Evolutionary conservation across 345 rosid genomes (phyloP), one percentile per base, ranked within the genome.

Genomic region (Citrus hindsii): DNA sequence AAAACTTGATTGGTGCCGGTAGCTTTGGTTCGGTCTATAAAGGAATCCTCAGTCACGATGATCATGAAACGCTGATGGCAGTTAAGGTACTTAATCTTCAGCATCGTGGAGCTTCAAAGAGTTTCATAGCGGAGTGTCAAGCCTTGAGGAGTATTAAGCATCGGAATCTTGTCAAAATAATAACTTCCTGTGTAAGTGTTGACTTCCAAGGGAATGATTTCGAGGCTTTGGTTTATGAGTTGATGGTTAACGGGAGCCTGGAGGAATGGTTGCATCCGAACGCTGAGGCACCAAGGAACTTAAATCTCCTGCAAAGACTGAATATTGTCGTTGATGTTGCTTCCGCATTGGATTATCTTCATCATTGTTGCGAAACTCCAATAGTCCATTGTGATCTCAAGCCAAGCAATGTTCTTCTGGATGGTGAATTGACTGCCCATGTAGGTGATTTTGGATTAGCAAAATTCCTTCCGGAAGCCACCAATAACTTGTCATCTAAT

Each of bases 211-310:
- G 82, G 3, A 58, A 56, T 63, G 84, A 75, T 46, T 85, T 85
- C 77, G 76, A 74, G 65, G 86, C 89, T 38, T 24, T 86, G 4
- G 79, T 86, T n/a, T 79, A 46, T 9, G 79, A 76, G 25, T 79
- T 67, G 30, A 73, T 66, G 73, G 53, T 9, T 1, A 78, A 78
- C n/a, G 81, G 76, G 62, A 78, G 64, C 46, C n/a, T 78, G 18
- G 81, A 78, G 62, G 48, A 72, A 27, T 76, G 79, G 73, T 37
- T 76, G 74, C 73, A 76, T 66, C 65, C 79, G 2, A 28, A 21
- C 33, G 14, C 14, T 35, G 38, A 12, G 24, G 74, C n/a, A 40
- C 35, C 68, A 2, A 61, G 37, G 8, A 61, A 18, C 6, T 5
- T 74, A 27, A 9, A 61, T 28, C 67, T 74, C 27, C 14, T 28